Percentiles rank a stretch among this genome's conserved stretches.
Conservation (phyloP, 148 eudicot genomes). For the Hydrangea macrophylla region DNA sequence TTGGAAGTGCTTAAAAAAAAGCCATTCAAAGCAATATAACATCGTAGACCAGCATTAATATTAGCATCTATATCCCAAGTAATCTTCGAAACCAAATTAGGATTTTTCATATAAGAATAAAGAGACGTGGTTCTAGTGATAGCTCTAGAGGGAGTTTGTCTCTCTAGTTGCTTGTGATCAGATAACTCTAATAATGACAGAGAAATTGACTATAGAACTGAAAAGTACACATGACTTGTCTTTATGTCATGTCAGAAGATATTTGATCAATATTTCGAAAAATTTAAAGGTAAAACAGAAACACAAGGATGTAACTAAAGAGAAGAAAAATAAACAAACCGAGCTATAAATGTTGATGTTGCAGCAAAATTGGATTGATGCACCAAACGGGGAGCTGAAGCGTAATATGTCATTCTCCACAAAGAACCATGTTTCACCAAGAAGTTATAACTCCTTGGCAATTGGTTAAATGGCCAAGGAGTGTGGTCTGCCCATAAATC, state of each 20-base stretch:
- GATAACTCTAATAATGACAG: background rate
- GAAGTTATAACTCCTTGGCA: constrained; percentile 94
- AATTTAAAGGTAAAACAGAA: background rate
- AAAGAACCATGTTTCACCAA: constrained; percentile 90
- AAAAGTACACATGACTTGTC: background rate
- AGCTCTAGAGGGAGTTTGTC: background rate
- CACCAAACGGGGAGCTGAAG: constrained; percentile 76
- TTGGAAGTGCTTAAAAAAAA: no score
- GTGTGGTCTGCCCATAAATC: constrained; percentile 98
- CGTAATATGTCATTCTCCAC: constrained; percentile 91
- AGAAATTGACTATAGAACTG: background rate
- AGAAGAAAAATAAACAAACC: constrained; percentile 45
- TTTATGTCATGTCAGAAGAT: background rate
- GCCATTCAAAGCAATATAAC: background rate
- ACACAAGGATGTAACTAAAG: background rate
- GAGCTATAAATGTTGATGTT: constrained; percentile 87
- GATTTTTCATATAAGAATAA: background rate
- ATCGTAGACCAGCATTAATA: background rate
- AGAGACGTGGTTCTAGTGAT: background rate
- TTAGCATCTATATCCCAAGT: no score
- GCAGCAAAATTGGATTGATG: constrained; percentile 98
- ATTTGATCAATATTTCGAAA: background rate
- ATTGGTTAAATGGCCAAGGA: constrained; percentile 97
- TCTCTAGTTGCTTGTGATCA: background rate
- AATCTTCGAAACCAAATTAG: background rate